Conservation (phyloP, 148 eudicot genomes). For the Chenopodium berlandieri region DNA sequence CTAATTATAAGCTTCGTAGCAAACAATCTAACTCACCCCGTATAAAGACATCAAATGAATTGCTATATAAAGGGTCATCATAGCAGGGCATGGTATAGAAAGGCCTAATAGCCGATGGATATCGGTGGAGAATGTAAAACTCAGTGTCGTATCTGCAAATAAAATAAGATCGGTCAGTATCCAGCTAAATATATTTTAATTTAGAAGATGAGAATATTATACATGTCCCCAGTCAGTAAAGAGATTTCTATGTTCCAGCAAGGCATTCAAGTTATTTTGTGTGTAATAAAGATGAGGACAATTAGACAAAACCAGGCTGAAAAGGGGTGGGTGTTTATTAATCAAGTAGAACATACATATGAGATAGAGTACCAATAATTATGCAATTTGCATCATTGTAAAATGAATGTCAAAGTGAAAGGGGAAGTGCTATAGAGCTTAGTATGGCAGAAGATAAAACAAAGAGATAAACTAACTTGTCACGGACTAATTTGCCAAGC, state of each 20-base stretch:
- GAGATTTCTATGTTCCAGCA: background rate
- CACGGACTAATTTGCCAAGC: slow-evolving; percentile 79
- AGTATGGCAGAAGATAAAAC: background rate
- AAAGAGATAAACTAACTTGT: slow-evolving; percentile 47
- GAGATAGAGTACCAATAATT: background rate
- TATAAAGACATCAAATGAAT: slow-evolving; percentile 94
- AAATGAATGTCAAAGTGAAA: background rate
- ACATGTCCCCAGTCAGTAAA: background rate
- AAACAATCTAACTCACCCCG: slow-evolving; percentile 46
- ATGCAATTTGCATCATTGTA: background rate
- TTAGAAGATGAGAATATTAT: background rate
- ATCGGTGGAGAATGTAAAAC: slow-evolving; percentile 89
- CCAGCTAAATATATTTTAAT: background rate
- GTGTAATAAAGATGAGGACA: background rate
- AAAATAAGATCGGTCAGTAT: background rate
- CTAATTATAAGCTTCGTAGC: background rate
- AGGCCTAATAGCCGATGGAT: slow-evolving; percentile 85
- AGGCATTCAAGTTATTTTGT: background rate
- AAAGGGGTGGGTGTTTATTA: background rate
- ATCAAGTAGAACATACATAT: background rate
- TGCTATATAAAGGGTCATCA: slow-evolving; percentile 66
- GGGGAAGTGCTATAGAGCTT: no score
- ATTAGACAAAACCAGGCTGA: background rate
- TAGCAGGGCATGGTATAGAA: slow-evolving; percentile 94
- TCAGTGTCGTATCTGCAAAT: slow-evolving; percentile 79